Conservation (phyloP, 768 basidiomycete species). For the Amanita inopinata region DNA sequence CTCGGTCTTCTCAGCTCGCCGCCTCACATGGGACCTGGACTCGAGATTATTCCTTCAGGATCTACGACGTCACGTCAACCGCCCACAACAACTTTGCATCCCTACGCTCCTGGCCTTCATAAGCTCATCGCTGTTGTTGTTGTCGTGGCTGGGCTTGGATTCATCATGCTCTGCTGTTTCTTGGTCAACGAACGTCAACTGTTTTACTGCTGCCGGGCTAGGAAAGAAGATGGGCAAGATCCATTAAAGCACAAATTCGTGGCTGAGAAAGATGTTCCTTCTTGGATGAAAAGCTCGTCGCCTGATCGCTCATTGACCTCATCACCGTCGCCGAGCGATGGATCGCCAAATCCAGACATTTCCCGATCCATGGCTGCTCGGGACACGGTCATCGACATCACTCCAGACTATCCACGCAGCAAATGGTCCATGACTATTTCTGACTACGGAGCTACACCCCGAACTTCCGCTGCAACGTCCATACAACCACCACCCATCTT, state of each 20-base stretch:
- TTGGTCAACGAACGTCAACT: conserved; percentile 3
- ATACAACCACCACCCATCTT: not conserved
- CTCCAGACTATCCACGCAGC: not conserved
- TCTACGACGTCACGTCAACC: not conserved
- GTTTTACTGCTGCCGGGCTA: not conserved
- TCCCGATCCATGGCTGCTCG: not conserved
- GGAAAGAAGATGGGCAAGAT: not conserved
- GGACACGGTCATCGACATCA: not conserved
- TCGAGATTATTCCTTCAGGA: conserved; percentile 1
- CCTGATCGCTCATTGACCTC: not conserved
- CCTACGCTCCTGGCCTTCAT: conserved; percentile 3
- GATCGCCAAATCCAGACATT: not conserved
- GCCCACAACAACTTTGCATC: not conserved
- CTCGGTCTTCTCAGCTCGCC: not conserved
- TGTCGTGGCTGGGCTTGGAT: conserved; percentile 1
- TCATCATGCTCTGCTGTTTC: conserved; percentile 6
- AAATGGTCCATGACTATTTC: conserved; percentile 9
- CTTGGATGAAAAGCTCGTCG: not conserved
- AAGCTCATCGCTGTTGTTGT: conserved; percentile 6
- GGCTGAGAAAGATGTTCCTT: not conserved
- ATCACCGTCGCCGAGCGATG: not conserved
- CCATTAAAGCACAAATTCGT: conserved; percentile 3
- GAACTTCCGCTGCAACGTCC: conserved; percentile 1
- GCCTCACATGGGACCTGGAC: conserved; percentile 5
- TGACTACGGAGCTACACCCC: conserved; percentile 4